These are phyloP conservation scores for Monilinia fructicola DNA, from an alignment of 2,329 filamentous ascomycete genomes.

Conservation along the genomic window DNA sequence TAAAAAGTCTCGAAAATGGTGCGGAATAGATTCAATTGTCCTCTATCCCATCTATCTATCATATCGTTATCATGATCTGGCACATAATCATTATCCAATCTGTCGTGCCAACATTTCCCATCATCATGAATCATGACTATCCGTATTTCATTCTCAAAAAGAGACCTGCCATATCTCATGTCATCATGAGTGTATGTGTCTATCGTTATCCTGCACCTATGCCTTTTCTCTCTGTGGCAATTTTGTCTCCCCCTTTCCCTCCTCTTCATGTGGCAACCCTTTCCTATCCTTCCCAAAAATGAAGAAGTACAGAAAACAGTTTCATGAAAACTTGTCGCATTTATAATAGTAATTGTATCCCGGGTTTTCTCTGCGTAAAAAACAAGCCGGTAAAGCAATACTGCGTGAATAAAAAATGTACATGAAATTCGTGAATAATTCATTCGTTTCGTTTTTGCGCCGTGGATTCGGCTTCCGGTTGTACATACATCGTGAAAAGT, in stretches of 20 bases:
- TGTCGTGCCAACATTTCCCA: conserved; percentile 5
- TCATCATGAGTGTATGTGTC: conserved; percentile 14
- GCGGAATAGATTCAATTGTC: conserved; percentile 51
- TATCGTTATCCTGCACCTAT: conserved; percentile 2
- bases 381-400: not conserved
- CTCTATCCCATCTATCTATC: conserved; percentile 44
- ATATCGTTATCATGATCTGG: conserved; percentile 8
- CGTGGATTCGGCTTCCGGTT: conserved; percentile 40
- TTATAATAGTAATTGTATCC: not conserved
- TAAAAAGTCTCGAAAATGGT: not conserved
- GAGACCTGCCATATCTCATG: conserved; percentile 17
- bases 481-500: conserved; percentile 29
- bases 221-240: not conserved
- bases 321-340: conserved; percentile 20
- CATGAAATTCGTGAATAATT: conserved; percentile 14
- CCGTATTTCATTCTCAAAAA: not conserved
- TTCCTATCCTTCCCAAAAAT: not conserved
- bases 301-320: not conserved
- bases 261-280: conserved; percentile 23
- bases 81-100: conserved; percentile 13
- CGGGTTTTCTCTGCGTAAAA: not conserved
- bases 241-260: conserved; percentile 12
- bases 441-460: conserved; percentile 26
- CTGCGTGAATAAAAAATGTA: not conserved
- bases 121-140: conserved; percentile 20